These are phyloP conservation scores for Magnolia officinalis DNA, from an alignment of 164 flowering plant species.

Conservation along the genomic window DNA sequence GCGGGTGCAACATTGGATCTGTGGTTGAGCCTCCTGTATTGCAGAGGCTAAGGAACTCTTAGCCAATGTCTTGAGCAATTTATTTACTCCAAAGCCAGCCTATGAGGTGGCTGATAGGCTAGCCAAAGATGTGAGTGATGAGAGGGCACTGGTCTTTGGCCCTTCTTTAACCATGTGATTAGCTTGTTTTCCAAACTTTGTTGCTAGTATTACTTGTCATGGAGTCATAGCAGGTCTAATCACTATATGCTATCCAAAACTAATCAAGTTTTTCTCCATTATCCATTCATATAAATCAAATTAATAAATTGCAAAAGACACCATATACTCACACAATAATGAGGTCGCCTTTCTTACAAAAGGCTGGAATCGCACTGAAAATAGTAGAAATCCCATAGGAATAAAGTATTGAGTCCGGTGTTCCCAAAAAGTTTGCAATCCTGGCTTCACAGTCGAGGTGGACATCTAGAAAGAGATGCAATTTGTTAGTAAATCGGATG, in stretches of 20 bases:
- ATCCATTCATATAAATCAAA: background rate
- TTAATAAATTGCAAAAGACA: background rate
- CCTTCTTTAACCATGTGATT: background rate
- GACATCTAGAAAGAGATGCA: conserved; percentile 51
- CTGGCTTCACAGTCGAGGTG: conserved; percentile 98
- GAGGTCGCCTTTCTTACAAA: conserved; percentile 90
- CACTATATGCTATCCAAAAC: background rate
- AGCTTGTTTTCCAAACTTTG: no score
- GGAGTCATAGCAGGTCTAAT: background rate
- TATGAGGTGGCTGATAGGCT: background rate
- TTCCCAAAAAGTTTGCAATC: conserved; percentile 88
- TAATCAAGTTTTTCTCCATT: background rate
- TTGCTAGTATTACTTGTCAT: background rate
- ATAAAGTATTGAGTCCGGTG: conserved; percentile 93
- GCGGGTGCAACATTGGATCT: no score
- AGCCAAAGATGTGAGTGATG: background rate
- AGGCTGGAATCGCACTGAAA: conserved; percentile 97
- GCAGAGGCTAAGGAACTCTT: no score
- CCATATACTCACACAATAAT: conserved; percentile 75
- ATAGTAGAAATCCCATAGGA: conserved; percentile 95
- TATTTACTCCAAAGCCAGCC: no score
- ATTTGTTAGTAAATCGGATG: conserved; percentile 5
- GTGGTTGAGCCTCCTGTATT: no score
- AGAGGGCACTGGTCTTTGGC: background rate
- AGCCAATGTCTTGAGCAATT: no score